Evolutionary conservation across 2,329 filamentous ascomycete genomes (phyloP), one percentile per base, ranked within the genome.

Genomic region (Sporothrix mexicana): DNA sequence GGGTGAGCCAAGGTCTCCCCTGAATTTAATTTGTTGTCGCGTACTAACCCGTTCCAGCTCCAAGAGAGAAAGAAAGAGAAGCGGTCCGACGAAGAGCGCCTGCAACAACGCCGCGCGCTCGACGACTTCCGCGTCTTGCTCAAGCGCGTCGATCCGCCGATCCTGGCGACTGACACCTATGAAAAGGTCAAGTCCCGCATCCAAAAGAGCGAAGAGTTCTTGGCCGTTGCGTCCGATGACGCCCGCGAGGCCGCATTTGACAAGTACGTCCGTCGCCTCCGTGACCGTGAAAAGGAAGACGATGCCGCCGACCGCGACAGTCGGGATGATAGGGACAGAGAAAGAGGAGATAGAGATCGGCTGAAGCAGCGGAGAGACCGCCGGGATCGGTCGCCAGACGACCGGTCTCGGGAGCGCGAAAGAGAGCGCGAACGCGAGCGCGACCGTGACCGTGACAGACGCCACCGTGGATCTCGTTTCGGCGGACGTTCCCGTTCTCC

Each of bases 1-100:
- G 94, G 77, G 89, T 92, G 83, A 79, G 87, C 57, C 23, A 0
- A 36, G 7, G 30, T 36, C n/a, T 36, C 13, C 1, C 25, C 23
- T 1, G 2, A 36, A 23, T n/a, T 23, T 6, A 47, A n/a, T 23
- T 1, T 66, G 2, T 43, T 23, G 2, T 55, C 57, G 3, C 2
- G n/a, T 51, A 9, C 59, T 67, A 70, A 64, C 7, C 9, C 10
- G 20, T 70, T 36, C 2, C 75, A 92, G 89, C 88, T 98, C 72
- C 92, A 93, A 80, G 94, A 97, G 77, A 98, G 97, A 77, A 98
- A 97, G 82, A 92, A 93, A 76, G 86, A 92, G 49, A 93, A 92
- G 77, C 92, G 93, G 70, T 90, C 88, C 70, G 95, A 97, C 77
- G 94, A 97, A 75, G 93, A 97, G 77, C 94, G 92, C 73, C 90